Evolutionary conservation across 768 basidiomycete genomes (phyloP).

Genomic region (Favolaschia claudopus): DNA sequence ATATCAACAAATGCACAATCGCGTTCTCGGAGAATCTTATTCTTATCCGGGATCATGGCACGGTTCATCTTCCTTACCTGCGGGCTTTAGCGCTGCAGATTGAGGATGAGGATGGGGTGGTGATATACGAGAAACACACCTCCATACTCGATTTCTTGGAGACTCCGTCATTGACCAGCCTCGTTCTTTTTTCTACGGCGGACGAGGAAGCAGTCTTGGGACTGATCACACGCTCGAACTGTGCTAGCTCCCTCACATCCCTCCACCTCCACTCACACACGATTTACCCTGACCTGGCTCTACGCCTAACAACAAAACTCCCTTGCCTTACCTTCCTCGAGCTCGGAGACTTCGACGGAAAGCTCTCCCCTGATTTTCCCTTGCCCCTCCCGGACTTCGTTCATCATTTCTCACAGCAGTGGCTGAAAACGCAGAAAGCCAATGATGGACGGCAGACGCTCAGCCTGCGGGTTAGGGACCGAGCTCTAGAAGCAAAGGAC

Average conservation of each 20-base stretch:
- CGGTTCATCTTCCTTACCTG: not conserved
- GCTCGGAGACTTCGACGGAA: constrained; percentile 2
- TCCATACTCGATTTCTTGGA: constrained; percentile 2
- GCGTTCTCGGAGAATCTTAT: not conserved
- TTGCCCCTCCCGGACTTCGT: too few relatives aligned
- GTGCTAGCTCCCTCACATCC: not conserved
- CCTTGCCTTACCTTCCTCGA: not conserved
- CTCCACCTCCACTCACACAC: not conserved
- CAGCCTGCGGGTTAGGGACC: too few relatives aligned
- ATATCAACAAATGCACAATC: constrained; percentile 1
- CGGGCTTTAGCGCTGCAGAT: not conserved
- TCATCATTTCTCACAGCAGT: too few relatives aligned
- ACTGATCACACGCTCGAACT: constrained; percentile 10
- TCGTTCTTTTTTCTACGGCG: not conserved
- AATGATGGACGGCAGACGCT: too few relatives aligned
- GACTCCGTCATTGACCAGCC: not conserved
- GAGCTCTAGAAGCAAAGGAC: too few relatives aligned
- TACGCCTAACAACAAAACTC: not conserved
- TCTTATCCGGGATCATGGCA: not conserved
- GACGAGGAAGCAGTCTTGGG: not conserved
- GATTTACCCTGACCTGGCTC: not conserved
- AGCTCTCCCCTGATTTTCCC: not conserved
- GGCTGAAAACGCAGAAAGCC: too few relatives aligned
- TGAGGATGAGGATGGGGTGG: too few relatives aligned
- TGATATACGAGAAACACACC: too few relatives aligned